Evolutionary conservation across 2,329 filamentous ascomycete genomes (phyloP).

Genomic region (Xylariaceae sp.): DNA sequence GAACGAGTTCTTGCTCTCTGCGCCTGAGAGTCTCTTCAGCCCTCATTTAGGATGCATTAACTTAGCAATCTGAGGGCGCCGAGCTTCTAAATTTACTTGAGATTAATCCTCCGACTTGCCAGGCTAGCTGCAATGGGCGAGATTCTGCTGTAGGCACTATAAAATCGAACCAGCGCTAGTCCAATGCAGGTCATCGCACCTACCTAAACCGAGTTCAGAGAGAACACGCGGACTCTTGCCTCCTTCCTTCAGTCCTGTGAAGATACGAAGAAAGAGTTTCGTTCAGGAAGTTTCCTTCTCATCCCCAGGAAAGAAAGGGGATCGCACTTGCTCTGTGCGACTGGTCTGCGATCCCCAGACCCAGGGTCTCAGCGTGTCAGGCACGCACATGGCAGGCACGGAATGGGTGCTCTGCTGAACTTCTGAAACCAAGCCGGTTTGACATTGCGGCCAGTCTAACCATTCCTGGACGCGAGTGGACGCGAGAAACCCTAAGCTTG

Average conservation of each 20-base stretch:
- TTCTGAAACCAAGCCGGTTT: conserved; percentile 19
- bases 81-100: neutral
- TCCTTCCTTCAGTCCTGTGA: too few species aligned
- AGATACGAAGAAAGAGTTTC: too few species aligned
- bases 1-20: too few species aligned
- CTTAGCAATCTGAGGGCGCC: neutral
- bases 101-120: neutral
- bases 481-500: neutral
- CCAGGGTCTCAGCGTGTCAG: neutral
- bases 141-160: neutral
- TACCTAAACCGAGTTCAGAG: too few species aligned
- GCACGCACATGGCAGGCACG: neutral
- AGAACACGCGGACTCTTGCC: too few species aligned
- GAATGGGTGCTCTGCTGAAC: neutral
- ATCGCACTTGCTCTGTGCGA: neutral
- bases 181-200: too few species aligned
- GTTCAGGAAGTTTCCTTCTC: too few species aligned
- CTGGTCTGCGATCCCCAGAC: neutral
- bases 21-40: neutral
- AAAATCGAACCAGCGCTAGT: neutral
- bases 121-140: neutral
- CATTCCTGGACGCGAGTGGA: neutral
- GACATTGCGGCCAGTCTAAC: conserved; percentile 6
- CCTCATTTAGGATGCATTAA: neutral
- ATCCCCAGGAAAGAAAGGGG: too few species aligned